These are phyloP conservation scores for Cyberlindnera mycetangii DNA, from an alignment of 805 yeast genomes.

Conservation along the genomic window DNA sequence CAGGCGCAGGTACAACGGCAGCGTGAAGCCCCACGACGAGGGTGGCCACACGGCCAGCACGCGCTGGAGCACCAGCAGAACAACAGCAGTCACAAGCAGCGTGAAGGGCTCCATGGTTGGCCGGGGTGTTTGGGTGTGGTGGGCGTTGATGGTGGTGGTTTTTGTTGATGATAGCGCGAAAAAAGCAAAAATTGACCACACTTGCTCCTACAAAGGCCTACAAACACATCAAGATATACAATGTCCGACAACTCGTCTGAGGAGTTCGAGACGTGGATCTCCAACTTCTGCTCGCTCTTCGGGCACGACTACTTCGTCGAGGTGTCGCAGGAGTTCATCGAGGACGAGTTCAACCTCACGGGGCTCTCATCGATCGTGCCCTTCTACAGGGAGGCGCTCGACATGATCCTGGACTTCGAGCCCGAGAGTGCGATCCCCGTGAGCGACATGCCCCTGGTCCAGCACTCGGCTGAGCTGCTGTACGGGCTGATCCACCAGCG, in stretches of 20 bases:
- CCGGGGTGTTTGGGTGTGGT: not conserved
- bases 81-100: constrained; percentile 7
- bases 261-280: constrained; percentile 54
- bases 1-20: constrained; percentile 12
- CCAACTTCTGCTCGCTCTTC: constrained; percentile 49
- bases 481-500: constrained; percentile 95
- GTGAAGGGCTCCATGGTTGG: constrained; percentile 12
- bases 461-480: constrained; percentile 86
- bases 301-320: constrained; percentile 88
- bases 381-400: constrained; percentile 86
- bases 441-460: constrained; percentile 71
- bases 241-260: constrained; percentile 32
- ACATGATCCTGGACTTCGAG: constrained; percentile 82
- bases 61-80: constrained; percentile 9
- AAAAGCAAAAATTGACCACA: not conserved
- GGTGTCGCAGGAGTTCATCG: constrained; percentile 88
- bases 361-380: constrained; percentile 86
- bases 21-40: constrained; percentile 6
- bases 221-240: not conserved
- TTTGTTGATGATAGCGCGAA: not conserved
- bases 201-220: constrained; percentile 1
- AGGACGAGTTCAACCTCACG: constrained; percentile 94
- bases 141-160: not conserved
- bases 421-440: constrained; percentile 50
- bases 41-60: constrained; percentile 10